Evolutionary conservation across 2,329 filamentous ascomycete species (phyloP).

Genomic region (Cladophialophora psammophila): DNA sequence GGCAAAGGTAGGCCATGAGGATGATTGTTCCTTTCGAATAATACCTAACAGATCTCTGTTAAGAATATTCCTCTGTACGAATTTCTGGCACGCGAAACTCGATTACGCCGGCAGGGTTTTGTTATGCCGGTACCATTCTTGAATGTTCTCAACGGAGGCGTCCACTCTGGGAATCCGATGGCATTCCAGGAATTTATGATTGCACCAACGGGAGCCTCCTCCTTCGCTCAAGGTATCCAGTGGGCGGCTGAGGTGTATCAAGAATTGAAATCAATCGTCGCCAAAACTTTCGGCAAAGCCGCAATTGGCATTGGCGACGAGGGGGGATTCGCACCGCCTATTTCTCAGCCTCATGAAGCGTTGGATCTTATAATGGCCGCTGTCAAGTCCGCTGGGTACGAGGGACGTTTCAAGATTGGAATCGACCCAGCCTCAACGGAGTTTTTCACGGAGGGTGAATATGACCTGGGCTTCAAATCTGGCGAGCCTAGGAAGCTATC

Average conservation of each 20-base stretch:
- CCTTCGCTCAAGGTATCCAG: slow-evolving; percentile 42
- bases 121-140: slow-evolving; percentile 65
- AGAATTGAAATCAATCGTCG: slow-evolving; percentile 44
- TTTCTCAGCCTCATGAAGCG: slow-evolving; percentile 46
- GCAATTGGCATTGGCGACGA: slow-evolving; percentile 49
- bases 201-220: slow-evolving; percentile 10
- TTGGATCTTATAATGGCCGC: slow-evolving; percentile 46
- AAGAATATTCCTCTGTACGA: slow-evolving; percentile 61
- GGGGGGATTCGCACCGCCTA: slow-evolving; percentile 49
- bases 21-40: neutral
- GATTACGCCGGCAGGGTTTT: slow-evolving; percentile 59
- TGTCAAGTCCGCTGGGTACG: slow-evolving; percentile 43
- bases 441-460: slow-evolving; percentile 46
- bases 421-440: slow-evolving; percentile 53
- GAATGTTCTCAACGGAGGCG: slow-evolving; percentile 65
- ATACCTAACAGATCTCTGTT: slow-evolving; percentile 6
- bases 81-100: slow-evolving; percentile 60
- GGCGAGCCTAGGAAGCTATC: slow-evolving; percentile 39
- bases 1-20: slow-evolving; percentile 50
- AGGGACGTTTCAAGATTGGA: slow-evolving; percentile 48
- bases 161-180: slow-evolving; percentile 51
- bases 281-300: slow-evolving; percentile 43
- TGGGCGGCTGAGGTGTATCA: slow-evolving; percentile 48
- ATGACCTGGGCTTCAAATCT: slow-evolving; percentile 52
- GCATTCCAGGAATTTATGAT: slow-evolving; percentile 57